phyloP scores from a whole-genome alignment of 441 rosid genomes.

The Gossypium gossypioides region DNA sequence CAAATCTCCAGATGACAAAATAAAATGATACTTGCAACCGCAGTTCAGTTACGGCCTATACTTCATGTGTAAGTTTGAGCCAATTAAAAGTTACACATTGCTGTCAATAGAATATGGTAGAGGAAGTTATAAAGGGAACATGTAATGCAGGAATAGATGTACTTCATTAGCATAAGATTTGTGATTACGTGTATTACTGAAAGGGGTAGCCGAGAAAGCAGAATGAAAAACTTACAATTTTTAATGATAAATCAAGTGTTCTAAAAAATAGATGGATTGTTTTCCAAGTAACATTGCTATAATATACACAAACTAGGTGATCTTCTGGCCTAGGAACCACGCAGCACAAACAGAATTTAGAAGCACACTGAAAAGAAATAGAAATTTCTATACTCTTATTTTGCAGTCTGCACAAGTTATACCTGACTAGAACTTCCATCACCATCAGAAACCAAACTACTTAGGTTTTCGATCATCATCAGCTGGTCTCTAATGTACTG shows the following conservation, averaged over 20 bases:
- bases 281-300: neutral
- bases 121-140: neutral
- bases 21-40: neutral
- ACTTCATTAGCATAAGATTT: neutral
- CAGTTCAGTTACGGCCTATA: neutral
- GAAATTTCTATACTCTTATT: neutral
- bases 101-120: neutral
- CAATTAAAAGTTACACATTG: neutral
- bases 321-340: neutral
- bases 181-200: neutral
- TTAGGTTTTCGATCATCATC: slow-evolving; percentile 54
- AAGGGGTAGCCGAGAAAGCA: neutral
- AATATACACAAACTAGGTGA: neutral
- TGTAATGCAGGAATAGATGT: neutral
- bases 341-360: neutral
- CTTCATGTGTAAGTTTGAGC: neutral
- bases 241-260: neutral
- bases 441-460: slow-evolving; percentile 38
- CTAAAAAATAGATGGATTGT: neutral
- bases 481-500: slow-evolving; percentile 60
- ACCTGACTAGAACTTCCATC: slow-evolving; percentile 53
- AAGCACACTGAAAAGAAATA: neutral
- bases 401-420: slow-evolving; percentile 13
- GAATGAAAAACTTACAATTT: neutral
- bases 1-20: neutral